Percentiles rank a stretch among this genome's conserved stretches.
These are phyloP conservation scores for Pulveroboletus ravenelii DNA, from an alignment of 768 basidiomycete species.

Conservation along the genomic window DNA sequence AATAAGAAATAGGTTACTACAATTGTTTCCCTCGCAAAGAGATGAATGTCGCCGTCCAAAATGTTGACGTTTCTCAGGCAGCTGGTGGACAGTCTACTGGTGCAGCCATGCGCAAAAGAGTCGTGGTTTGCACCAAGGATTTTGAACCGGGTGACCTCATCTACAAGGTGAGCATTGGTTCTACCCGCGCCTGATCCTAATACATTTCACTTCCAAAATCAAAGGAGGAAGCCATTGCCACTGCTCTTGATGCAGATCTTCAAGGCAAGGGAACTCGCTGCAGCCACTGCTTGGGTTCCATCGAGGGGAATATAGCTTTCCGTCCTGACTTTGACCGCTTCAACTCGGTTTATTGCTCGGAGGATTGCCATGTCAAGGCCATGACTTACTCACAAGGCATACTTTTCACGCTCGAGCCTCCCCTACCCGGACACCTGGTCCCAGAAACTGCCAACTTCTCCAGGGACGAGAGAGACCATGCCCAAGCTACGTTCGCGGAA, in stretches of 20 bases:
- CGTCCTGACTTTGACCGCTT: slow-evolving; percentile 48
- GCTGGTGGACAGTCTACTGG: slow-evolving; percentile 9
- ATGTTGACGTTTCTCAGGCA: slow-evolving; percentile 23
- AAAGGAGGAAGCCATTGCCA: slow-evolving; percentile 71
- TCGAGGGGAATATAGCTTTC: slow-evolving; percentile 45
- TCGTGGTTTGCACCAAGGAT: slow-evolving; percentile 62
- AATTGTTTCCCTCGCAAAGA: slow-evolving; percentile 69
- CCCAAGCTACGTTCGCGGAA: slow-evolving; percentile 56
- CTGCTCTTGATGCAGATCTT: slow-evolving; percentile 68
- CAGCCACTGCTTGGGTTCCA: slow-evolving; percentile 62
- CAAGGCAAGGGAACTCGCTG: slow-evolving; percentile 66
- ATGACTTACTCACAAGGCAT: slow-evolving; percentile 60
- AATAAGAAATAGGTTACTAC: slow-evolving; percentile 59
- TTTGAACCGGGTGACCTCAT: slow-evolving; percentile 68
- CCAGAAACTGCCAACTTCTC: slow-evolving; percentile 29
- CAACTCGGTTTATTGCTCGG: slow-evolving; percentile 66
- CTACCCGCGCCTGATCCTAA: background rate
- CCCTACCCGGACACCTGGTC: slow-evolving; percentile 46
- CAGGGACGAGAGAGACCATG: slow-evolving; percentile 45
- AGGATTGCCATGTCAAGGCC: slow-evolving; percentile 53
- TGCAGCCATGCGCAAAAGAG: slow-evolving; percentile 39
- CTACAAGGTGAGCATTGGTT: slow-evolving; percentile 51
- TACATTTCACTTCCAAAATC: slow-evolving; percentile 3
- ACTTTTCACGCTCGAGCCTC: slow-evolving; percentile 64
- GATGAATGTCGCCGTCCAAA: slow-evolving; percentile 62